A percentile compares a stretch with the other conserved stretches of the same genome.
phyloP scores from a whole-genome alignment of 2,329 filamentous ascomycete species.

The Scedosporium apiospermum region DNA sequence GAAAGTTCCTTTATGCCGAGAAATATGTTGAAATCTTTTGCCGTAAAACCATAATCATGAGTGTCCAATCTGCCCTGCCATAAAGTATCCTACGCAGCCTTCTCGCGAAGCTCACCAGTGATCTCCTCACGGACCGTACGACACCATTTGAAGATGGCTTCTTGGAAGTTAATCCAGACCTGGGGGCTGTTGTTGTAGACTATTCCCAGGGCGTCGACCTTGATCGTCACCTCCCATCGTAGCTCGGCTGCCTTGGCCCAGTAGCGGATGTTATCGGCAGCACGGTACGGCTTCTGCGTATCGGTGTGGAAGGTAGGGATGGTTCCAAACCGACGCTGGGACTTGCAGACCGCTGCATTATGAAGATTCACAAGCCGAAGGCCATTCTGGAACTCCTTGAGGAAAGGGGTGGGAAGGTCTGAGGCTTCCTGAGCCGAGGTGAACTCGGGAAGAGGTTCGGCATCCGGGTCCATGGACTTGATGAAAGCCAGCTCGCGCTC shows the following conservation, averaged over 20 bases:
- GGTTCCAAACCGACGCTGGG: constrained; percentile 75
- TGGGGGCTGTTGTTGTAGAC: constrained; percentile 63
- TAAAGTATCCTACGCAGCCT: background rate
- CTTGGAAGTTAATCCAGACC: constrained; percentile 75
- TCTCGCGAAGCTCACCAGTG: constrained; percentile 48
- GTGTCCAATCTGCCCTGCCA: background rate
- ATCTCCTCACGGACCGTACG: constrained; percentile 75
- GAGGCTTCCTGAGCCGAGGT: constrained; percentile 32
- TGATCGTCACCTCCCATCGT: constrained; percentile 78
- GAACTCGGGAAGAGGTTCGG: constrained; percentile 59
- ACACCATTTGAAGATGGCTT: constrained; percentile 76
- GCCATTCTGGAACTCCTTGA: constrained; percentile 66
- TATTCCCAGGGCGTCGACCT: constrained; percentile 76
- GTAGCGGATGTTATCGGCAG: constrained; percentile 86
- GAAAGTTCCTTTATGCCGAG: background rate
- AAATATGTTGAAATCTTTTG: constrained; percentile 1
- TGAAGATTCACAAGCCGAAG: constrained; percentile 77
- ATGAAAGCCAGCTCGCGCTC: constrained; percentile 78
- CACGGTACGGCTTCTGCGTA: constrained; percentile 86
- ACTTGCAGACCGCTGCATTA: constrained; percentile 79
- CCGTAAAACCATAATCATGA: constrained; percentile 5
- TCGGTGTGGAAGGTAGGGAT: constrained; percentile 89
- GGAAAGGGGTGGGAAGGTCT: constrained; percentile 61
- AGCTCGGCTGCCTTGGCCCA: constrained; percentile 96
- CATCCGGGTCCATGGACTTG: constrained; percentile 57